These are phyloP conservation scores for Logfia minima DNA, from an alignment of 129 eudicot species.

Conservation along the genomic window DNA sequence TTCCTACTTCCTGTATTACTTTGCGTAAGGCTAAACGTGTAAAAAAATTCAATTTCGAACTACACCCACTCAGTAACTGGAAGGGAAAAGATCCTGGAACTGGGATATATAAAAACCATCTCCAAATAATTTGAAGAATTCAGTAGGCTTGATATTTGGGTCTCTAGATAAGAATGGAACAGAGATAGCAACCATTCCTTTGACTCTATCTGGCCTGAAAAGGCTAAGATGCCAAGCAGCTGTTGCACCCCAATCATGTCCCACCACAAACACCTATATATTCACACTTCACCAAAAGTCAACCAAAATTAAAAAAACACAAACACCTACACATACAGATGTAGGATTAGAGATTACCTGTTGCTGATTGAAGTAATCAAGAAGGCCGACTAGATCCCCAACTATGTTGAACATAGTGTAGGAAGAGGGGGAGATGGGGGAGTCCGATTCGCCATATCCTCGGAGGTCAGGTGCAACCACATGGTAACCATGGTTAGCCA, in stretches of 20 bases:
- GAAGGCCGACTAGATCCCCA: constrained; percentile 56
- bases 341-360: constrained; percentile 31
- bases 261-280: constrained; percentile 55
- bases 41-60: neutral
- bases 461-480: constrained; percentile 65
- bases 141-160: constrained; percentile 34
- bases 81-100: constrained; percentile 46
- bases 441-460: constrained; percentile 58
- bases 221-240: constrained; percentile 56
- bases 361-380: constrained; percentile 47
- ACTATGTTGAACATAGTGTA: constrained; percentile 53
- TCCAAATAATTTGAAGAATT: constrained; percentile 38
- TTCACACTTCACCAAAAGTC: neutral
- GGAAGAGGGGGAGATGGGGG: constrained; percentile 47
- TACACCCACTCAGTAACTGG: neutral
- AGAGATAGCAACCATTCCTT: constrained; percentile 40
- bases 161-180: constrained; percentile 52
- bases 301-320: neutral
- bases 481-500: constrained; percentile 53
- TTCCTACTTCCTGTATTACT: constrained; percentile 22
- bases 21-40: neutral
- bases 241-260: constrained; percentile 59
- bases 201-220: constrained; percentile 56
- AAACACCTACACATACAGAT: neutral
- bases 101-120: constrained; percentile 43